Evolutionary conservation across 495 filamentous ascomycete genomes (phyloP).

Genomic region (Chaetomium fimeti): DNA sequence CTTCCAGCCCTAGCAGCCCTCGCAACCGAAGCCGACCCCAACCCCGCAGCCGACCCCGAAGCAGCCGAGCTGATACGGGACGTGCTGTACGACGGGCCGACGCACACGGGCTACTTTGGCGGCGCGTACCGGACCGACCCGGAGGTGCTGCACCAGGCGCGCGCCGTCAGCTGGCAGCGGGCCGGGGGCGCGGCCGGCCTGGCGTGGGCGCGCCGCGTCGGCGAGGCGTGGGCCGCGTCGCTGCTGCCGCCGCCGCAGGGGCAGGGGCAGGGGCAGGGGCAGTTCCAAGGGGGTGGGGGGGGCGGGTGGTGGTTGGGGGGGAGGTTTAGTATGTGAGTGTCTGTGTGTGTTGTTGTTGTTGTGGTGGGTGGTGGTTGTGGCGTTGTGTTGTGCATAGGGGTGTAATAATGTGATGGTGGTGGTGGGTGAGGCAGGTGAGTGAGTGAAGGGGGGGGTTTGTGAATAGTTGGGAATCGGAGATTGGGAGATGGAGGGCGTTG

Average conservation of each 20-base stretch:
- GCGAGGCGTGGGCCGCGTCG: neutral
- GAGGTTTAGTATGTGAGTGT: conserved; percentile 6
- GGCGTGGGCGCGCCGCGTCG: neutral
- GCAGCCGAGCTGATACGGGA: neutral
- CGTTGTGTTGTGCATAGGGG: neutral
- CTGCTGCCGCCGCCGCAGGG: too few relatives aligned
- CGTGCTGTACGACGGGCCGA: neutral
- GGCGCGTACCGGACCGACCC: conserved; percentile 10
- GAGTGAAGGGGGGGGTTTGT: neutral
- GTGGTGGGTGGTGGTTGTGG: neutral
- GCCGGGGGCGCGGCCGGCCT: neutral
- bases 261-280: too few relatives aligned
- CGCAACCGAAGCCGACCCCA: neutral
- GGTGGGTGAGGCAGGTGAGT: neutral
- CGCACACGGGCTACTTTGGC: neutral
- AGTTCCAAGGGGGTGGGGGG: neutral
- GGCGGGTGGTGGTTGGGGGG: conserved; percentile 2
- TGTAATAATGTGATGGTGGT: neutral
- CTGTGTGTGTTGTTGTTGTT: neutral
- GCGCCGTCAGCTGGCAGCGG: conserved; percentile 5
- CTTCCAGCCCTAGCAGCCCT: neutral
- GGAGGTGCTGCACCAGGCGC: neutral
- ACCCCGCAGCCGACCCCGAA: neutral
- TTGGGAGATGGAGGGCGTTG: too few relatives aligned
- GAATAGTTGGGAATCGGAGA: neutral